A percentile compares a stretch with the other conserved stretches of the same genome.
These are phyloP conservation scores for Abrus pulchellus DNA, from an alignment of 306 rosid genomes.

Conservation along the genomic window DNA sequence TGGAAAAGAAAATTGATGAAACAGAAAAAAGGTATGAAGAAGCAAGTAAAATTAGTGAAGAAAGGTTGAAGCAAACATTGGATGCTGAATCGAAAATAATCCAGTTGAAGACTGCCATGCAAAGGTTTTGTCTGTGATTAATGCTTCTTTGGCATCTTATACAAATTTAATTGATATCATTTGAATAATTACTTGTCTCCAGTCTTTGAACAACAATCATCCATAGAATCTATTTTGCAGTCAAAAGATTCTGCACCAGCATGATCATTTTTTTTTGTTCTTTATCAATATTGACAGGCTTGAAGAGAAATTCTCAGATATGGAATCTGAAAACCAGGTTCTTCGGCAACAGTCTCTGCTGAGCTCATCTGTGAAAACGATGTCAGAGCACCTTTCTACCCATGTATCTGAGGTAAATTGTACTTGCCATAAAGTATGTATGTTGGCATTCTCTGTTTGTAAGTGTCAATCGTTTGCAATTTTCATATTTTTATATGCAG, in stretches of 20 bases:
- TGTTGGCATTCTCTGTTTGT: slow-evolving; percentile 20
- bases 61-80: slow-evolving; percentile 92
- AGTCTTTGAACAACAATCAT: slow-evolving; percentile 29
- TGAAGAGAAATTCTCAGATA: slow-evolving; percentile 86
- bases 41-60: slow-evolving; percentile 90
- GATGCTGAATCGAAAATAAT: slow-evolving; percentile 96
- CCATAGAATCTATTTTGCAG: neutral
- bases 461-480: slow-evolving; percentile 32
- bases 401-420: slow-evolving; percentile 65
- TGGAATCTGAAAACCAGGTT: slow-evolving; percentile 87
- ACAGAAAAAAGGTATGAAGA: slow-evolving; percentile 91
- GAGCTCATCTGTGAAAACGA: slow-evolving; percentile 67
- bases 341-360: slow-evolving; percentile 79
- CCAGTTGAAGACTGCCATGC: slow-evolving; percentile 92
- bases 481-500: slow-evolving; percentile 56
- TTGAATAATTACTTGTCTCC: slow-evolving; percentile 18
- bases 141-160: slow-evolving; percentile 40
- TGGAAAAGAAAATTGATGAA: slow-evolving; percentile 90
- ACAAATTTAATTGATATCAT: slow-evolving; percentile 33
- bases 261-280: slow-evolving; percentile 38
- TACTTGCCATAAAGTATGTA: slow-evolving; percentile 32
- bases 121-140: slow-evolving; percentile 68
- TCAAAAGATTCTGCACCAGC: slow-evolving; percentile 41
- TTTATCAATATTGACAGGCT: slow-evolving; percentile 69
- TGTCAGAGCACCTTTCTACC: slow-evolving; percentile 70